Evolutionary conservation across 1,284 basidiomycete genomes (phyloP).

Genomic region (Pseudozyma sp.): DNA sequence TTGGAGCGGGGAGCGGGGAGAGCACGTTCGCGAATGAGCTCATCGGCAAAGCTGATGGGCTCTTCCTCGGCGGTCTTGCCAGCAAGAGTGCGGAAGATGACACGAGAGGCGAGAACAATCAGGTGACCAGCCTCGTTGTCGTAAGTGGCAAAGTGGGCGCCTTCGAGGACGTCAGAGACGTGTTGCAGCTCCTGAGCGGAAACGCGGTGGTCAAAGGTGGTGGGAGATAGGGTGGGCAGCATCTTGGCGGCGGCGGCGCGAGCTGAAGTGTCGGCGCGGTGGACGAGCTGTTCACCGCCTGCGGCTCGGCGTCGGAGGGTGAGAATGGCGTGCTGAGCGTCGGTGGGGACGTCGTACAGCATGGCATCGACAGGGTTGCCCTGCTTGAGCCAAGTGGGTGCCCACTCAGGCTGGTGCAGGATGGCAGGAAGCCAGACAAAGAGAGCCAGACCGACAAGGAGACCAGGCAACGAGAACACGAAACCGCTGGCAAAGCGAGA

Average conservation of each 20-base stretch:
- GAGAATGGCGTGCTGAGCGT: slow-evolving; percentile 51
- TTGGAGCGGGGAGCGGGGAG: background rate
- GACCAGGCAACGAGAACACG: slow-evolving; percentile 28
- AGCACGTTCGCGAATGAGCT: slow-evolving; percentile 4
- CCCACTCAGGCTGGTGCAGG: slow-evolving; percentile 47
- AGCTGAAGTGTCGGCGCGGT: background rate
- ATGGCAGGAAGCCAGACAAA: slow-evolving; percentile 50
- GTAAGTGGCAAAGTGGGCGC: slow-evolving; percentile 12
- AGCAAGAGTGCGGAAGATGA: slow-evolving; percentile 31
- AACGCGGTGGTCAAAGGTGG: slow-evolving; percentile 31
- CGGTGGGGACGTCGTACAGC: slow-evolving; percentile 56
- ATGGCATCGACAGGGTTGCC: slow-evolving; percentile 35
- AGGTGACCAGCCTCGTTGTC: slow-evolving; percentile 20
- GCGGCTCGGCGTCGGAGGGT: slow-evolving; percentile 44
- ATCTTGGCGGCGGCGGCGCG: background rate
- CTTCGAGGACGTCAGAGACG: slow-evolving; percentile 26
- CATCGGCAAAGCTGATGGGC: slow-evolving; percentile 10
- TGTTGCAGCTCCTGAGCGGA: slow-evolving; percentile 27
- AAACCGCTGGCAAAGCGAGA: slow-evolving; percentile 11
- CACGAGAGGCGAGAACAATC: slow-evolving; percentile 19
- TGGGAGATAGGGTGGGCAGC: slow-evolving; percentile 11
- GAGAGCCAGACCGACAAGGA: slow-evolving; percentile 36
- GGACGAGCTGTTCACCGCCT: slow-evolving; percentile 36
- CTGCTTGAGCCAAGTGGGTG: slow-evolving; percentile 19
- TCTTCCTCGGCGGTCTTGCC: background rate